Evolutionary conservation across 2,329 filamentous ascomycete species (phyloP), one percentile per base, ranked within the genome.

Genomic region (Pseudocercospora fijiensis): DNA sequence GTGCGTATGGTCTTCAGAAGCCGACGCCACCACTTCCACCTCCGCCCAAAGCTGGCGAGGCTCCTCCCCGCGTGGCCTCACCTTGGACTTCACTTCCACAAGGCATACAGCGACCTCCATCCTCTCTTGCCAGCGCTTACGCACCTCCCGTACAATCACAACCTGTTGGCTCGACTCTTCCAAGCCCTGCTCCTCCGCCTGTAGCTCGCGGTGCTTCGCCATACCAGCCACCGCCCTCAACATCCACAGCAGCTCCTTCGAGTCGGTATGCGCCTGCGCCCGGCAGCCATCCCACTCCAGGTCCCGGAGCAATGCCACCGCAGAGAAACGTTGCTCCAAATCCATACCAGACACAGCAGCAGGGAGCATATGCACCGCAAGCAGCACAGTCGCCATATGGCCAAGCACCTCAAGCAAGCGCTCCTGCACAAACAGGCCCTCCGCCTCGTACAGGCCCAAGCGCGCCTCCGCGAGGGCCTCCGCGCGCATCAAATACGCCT

Each of bases 131-230:
- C 56, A 86, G 86, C 76, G 80, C 84, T 2, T 91, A 93, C 70
- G 86, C 87, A 9, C 88, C 88, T 47, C 81, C 86, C 58, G 79
- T 83, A 6, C 78, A 83, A 10, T 72, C 78, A 13, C 78, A 79
- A 65, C 71, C 67, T 24, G 58, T 65, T 76, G 72, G 70, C 76
- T 74, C 78, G 64, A 80, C 74, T 74, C 79, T 78, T 67, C 81
- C 78, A 4, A 76, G 81, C 33, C 77, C 73, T 69, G 76, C 71
- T 58, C 85, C 85, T 51, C 83, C 87, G 47, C 84, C 86, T 20
- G 84, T 91, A 58, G 85, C 88, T 22, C 88, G 92, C 67, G 92
- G 89, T 27, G 84, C 89, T 4, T 96, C 93, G 26, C 93, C 93
- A 5, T 97, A 96, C 77, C 92, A 93, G 72, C 86, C 90, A 41